Evolutionary conservation across 441 rosid species (phyloP).

Genomic region (Kokia cookei): DNA sequence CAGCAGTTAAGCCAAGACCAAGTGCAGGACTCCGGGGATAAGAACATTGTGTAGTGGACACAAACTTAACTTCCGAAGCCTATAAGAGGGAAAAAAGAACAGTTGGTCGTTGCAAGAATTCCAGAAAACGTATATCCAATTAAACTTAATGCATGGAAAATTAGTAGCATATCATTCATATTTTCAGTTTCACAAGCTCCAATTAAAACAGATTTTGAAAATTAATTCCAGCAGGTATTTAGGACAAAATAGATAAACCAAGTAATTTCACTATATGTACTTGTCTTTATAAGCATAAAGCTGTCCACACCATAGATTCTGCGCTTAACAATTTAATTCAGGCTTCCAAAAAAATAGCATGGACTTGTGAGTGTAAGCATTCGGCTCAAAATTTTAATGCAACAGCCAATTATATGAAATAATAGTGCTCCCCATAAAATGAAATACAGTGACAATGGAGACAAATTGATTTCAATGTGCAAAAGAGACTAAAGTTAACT

Average conservation of each 20-base stretch:
- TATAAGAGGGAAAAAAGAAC: conserved; percentile 14
- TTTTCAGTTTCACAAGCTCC: not conserved
- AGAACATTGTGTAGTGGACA: conserved; percentile 39
- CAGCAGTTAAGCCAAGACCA: conserved; percentile 69
- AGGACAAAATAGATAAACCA: not conserved
- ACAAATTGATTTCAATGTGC: not conserved
- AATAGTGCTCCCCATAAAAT: not conserved
- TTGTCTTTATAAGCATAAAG: not conserved
- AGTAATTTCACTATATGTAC: not conserved
- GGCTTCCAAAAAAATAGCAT: not conserved
- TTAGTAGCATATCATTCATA: not conserved
- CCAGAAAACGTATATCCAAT: not conserved
- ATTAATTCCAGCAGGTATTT: not conserved
- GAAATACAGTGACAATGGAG: not conserved
- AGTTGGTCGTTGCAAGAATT: not conserved
- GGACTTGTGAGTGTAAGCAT: not conserved
- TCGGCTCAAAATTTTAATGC: not conserved
- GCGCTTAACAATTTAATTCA: not conserved
- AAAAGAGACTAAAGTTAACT: not conserved
- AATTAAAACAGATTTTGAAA: not conserved
- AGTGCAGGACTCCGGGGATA: conserved; percentile 76
- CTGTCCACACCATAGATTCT: not conserved
- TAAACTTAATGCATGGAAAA: not conserved
- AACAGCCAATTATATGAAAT: not conserved
- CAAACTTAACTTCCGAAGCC: conserved; percentile 59